A percentile compares a stretch with the other conserved stretches of the same genome.
These are phyloP conservation scores for Erysimum cheiranthoides DNA, from an alignment of 345 rosid genomes.

Conservation along the genomic window DNA sequence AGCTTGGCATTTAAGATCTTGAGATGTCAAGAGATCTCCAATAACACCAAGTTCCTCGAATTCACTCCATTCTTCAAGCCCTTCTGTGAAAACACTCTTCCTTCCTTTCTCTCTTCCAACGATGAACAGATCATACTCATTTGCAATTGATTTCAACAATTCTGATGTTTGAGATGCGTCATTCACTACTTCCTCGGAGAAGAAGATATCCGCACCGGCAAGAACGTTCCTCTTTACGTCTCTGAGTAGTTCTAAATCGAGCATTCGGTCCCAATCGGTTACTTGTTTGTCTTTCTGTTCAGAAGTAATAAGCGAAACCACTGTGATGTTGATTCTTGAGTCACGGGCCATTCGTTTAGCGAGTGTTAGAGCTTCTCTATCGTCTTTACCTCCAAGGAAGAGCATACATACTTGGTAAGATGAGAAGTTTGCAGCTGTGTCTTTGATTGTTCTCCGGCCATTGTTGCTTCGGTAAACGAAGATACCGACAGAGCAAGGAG, in stretches of 20 bases:
- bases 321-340: slow-evolving; percentile 26
- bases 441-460: slow-evolving; percentile 37
- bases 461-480: slow-evolving; percentile 38
- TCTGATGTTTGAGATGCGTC: slow-evolving; percentile 44
- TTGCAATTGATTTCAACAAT: slow-evolving; percentile 36
- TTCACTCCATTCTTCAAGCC: slow-evolving; percentile 48
- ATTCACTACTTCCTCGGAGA: slow-evolving; percentile 37
- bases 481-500: slow-evolving; percentile 58
- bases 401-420: slow-evolving; percentile 44
- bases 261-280: slow-evolving; percentile 39
- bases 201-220: slow-evolving; percentile 9
- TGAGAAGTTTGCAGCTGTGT: slow-evolving; percentile 23
- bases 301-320: slow-evolving; percentile 28
- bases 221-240: slow-evolving; percentile 34
- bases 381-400: slow-evolving; percentile 53
- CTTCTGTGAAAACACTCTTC: slow-evolving; percentile 36
- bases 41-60: slow-evolving; percentile 43
- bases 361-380: slow-evolving; percentile 49
- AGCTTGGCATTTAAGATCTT: slow-evolving; percentile 38
- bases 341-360: slow-evolving; percentile 46
- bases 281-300: slow-evolving; percentile 13
- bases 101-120: slow-evolving; percentile 45
- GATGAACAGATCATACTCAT: slow-evolving; percentile 46
- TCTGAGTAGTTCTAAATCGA: slow-evolving; percentile 39
- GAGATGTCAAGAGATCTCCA: slow-evolving; percentile 46